Percentiles rank a stretch among this genome's conserved stretches.
phyloP scores from a whole-genome alignment of 202 grass and related monocot genomes.

The Alloteropsis angusta region DNA sequence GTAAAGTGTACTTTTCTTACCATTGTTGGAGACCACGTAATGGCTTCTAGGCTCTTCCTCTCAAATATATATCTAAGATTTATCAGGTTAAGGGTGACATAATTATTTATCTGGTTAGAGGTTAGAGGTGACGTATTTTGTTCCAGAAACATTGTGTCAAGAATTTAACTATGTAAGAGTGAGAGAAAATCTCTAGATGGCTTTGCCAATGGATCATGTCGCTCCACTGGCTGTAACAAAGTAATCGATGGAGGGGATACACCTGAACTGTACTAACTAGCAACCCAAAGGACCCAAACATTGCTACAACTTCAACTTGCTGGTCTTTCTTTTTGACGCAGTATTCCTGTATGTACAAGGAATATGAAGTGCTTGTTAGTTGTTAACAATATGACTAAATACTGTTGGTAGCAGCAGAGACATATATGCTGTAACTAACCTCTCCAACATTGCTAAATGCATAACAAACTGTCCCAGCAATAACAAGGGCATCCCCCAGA shows the following conservation, averaged over 20 bases:
- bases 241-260: slow-evolving; percentile 45
- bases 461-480: slow-evolving; percentile 66
- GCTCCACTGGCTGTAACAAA: background rate
- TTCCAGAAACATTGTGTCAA: background rate
- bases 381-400: background rate
- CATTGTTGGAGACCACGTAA: slow-evolving; percentile 66
- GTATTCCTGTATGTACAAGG: slow-evolving; percentile 47
- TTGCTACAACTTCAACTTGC: slow-evolving; percentile 58
- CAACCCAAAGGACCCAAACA: slow-evolving; percentile 62
- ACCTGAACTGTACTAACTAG: slow-evolving; percentile 56
- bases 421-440: slow-evolving; percentile 33
- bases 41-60: slow-evolving; percentile 53
- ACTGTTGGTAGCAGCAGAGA: slow-evolving; percentile 9
- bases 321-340: slow-evolving; percentile 72
- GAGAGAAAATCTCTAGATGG: background rate
- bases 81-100: slow-evolving; percentile 25
- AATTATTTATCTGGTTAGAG: too few species aligned
- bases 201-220: slow-evolving; percentile 10
- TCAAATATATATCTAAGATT: slow-evolving; percentile 59
- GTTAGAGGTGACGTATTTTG: too few species aligned
- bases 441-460: slow-evolving; percentile 63
- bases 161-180: slow-evolving; percentile 6
- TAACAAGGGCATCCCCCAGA: slow-evolving; percentile 69
- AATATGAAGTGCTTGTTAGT: background rate
- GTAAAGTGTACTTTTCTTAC: slow-evolving; percentile 24